Base-by-base conservation (phyloP, 2,329 filamentous ascomycete species). In the Ceratocystis ficicola region DNA sequence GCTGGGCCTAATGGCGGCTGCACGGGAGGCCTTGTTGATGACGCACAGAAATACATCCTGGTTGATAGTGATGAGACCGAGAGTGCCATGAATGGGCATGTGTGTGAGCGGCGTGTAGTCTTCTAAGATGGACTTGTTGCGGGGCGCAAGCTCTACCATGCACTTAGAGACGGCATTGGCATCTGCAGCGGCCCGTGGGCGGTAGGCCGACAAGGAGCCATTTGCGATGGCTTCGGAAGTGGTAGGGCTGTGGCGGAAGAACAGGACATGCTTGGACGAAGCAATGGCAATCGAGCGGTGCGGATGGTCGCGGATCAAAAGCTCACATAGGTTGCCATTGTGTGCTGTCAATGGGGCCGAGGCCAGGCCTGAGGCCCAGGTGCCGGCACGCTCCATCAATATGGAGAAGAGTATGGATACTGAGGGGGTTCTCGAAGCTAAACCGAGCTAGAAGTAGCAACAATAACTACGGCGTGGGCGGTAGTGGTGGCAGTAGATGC, bases 41-140 rank as follows among this genome's bases (percentile, higher is more conserved):
- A 96, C 88, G 68, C 91, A 94, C 17, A 97, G 79, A 74, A 97
- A 97, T 15, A 96, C 86, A 77, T 96, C 90, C 68, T 85, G 82
- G 69, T 86, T 85, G 69, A 95, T 82, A 0, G 90, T 88, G 70
- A 96, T 93, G 68, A 97, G 78, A 1, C 93, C 93, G 59, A 97
- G 78, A 0, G 92, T 97, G 65, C 93, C 93, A 73, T 90, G 86
- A 44, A 92, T 87, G 17, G 86, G 86, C 60, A 89, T 80, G 20
- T 86, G 83, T 36, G 85, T 89, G 67, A 96, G 77, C 12, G 86
- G 81, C 55, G 89, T 85, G 76, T 93, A 96, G 69, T 90, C 87
- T 71, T 79, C 82, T 68, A 95, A 78, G 69, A 94, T 82, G 66
- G 85, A 79, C 59, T 83, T 79, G 44, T 84, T 81, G 48, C 83